phyloP scores from a whole-genome alignment of 192 early-diverging fungal genomes.

The Globomyces pollinis-pini region DNA sequence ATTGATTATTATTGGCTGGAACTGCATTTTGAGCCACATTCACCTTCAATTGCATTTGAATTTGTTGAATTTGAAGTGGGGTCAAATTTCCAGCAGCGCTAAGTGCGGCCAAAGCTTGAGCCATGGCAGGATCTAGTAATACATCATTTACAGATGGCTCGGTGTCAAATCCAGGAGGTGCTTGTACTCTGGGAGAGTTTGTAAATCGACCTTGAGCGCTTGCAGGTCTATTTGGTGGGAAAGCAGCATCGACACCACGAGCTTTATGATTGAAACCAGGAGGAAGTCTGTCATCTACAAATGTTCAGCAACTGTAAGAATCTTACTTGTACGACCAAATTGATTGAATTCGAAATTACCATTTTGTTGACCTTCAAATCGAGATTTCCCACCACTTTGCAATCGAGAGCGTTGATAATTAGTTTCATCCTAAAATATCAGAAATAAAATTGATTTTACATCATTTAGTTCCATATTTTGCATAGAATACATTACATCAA shows the following conservation, averaged over 20 bases:
- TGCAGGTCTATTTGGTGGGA: not conserved
- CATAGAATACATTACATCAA: slow-evolving; percentile 45
- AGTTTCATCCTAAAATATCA: too few species aligned
- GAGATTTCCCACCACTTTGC: too few species aligned
- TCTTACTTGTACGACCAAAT: too few species aligned
- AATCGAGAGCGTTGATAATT: slow-evolving; percentile 1
- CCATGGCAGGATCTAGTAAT: slow-evolving; percentile 19
- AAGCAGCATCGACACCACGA: not conserved
- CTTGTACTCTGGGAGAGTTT: not conserved
- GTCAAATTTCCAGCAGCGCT: slow-evolving; percentile 7
- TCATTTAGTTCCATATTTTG: slow-evolving; percentile 46
- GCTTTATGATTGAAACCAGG: slow-evolving; percentile 2
- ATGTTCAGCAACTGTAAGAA: too few species aligned
- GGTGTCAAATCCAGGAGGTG: slow-evolving; percentile 2
- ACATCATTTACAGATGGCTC: not conserved
- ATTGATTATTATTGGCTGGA: not conserved
- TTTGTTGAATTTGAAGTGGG: slow-evolving; percentile 22
- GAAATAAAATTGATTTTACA: too few species aligned
- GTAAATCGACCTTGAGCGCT: slow-evolving; percentile 11
- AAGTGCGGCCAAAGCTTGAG: slow-evolving; percentile 22
- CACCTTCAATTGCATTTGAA: slow-evolving; percentile 18
- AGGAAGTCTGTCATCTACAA: too few species aligned
- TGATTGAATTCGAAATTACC: too few species aligned
- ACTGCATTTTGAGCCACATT: not conserved
- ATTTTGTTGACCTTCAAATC: too few species aligned